A percentile compares a stretch with the other conserved stretches of the same genome.
Conservation (phyloP, 805 yeast species). For the Cyberlindnera nakhonratchasimensis region DNA sequence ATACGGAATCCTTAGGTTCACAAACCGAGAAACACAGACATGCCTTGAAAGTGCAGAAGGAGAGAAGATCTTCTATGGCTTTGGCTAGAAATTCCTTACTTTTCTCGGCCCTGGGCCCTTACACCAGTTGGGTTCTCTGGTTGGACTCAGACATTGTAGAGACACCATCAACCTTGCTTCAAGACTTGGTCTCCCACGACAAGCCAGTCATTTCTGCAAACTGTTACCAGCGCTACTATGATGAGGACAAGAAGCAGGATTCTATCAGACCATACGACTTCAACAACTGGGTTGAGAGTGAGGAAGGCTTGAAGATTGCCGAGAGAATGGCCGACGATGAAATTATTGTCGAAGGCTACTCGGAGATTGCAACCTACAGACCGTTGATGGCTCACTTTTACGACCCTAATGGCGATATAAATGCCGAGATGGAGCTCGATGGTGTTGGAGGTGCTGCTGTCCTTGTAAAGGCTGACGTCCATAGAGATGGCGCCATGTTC, state of each 20-base stretch:
- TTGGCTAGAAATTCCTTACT: conserved; percentile 88
- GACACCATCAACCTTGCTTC: conserved; percentile 76
- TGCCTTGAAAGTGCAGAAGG: conserved; percentile 80
- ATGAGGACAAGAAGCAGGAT: conserved; percentile 52
- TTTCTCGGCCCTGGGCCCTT: conserved; percentile 83
- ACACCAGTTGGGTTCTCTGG: conserved; percentile 96
- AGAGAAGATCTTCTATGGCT: conserved; percentile 88
- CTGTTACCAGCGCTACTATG: conserved; percentile 79
- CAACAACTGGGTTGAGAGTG: conserved; percentile 92
- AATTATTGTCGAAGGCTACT: conserved; percentile 90
- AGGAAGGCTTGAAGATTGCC: conserved; percentile 77
- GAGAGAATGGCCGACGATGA: conserved; percentile 76
- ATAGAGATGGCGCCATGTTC: conserved; percentile 99
- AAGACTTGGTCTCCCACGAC: conserved; percentile 82
- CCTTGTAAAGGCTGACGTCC: conserved; percentile 94
- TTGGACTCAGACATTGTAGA: conserved; percentile 93
- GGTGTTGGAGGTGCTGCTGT: conserved; percentile 99
- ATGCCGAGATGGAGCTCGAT: conserved; percentile 78
- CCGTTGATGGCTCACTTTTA: conserved; percentile 90
- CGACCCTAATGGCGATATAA: conserved; percentile 57
- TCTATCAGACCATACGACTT: conserved; percentile 86
- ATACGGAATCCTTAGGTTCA: conserved; percentile 67
- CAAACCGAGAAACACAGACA: conserved; percentile 89
- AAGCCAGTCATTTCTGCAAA: conserved; percentile 89
- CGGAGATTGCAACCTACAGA: conserved; percentile 90